A percentile compares a stretch with the other conserved stretches of the same genome.
Conservation (phyloP, 2,329 filamentous ascomycete genomes). For the Penicillium sp. region DNA sequence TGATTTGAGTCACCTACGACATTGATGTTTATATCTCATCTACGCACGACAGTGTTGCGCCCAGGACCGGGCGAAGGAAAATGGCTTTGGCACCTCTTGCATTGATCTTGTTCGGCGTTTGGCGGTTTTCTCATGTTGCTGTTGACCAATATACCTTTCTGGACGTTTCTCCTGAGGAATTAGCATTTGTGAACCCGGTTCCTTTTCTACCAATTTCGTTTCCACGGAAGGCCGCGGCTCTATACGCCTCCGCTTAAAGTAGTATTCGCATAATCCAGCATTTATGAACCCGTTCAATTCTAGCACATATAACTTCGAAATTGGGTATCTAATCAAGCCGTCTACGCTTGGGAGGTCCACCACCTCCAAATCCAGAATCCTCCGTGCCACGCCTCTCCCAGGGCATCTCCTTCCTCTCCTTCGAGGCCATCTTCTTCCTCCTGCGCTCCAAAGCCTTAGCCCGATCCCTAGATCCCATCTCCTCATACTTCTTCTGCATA, state of each 20-base stretch:
- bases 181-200: constrained; percentile 15
- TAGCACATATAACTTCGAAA: neutral
- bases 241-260: neutral
- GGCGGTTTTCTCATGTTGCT: constrained; percentile 5
- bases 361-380: constrained; percentile 19
- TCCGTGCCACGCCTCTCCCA: constrained; percentile 49
- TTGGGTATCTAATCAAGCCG: constrained; percentile 24
- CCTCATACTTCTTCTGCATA: constrained; percentile 73
- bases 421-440: constrained; percentile 82
- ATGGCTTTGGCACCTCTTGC: constrained; percentile 6
- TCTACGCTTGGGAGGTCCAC: constrained; percentile 23
- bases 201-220: neutral
- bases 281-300: neutral
- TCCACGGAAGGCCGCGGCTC: neutral
- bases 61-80: constrained; percentile 11
- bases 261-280: neutral
- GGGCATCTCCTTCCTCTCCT: constrained; percentile 78
- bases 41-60: constrained; percentile 17
- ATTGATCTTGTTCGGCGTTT: constrained; percentile 18
- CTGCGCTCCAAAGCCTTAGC: constrained; percentile 81
- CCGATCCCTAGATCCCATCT: constrained; percentile 80
- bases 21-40: constrained; percentile 23
- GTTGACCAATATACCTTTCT: constrained; percentile 23
- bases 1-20: constrained; percentile 10
- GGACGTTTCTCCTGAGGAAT: constrained; percentile 9